phyloP scores from a whole-genome alignment of 805 yeast species.

The Crinitomyces ghanaensis region DNA sequence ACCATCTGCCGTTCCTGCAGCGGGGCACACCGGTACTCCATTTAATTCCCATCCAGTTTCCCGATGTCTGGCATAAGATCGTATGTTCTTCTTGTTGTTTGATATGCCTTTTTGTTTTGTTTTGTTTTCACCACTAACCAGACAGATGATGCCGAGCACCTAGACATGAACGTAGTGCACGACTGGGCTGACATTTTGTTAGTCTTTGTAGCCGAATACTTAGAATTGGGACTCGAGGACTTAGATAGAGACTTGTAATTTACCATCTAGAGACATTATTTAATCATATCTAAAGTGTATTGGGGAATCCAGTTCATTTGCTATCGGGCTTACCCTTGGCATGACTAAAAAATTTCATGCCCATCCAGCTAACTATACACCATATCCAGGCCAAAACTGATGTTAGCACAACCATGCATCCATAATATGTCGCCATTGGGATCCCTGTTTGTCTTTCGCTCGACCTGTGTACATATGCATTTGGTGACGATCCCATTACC shows the following conservation, averaged over 20 bases:
- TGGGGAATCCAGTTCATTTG: not conserved
- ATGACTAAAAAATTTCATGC: constrained; percentile 69
- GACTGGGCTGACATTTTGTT: constrained; percentile 37
- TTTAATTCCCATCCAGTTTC: constrained; percentile 42
- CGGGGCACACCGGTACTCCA: constrained; percentile 40
- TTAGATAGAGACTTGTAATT: not conserved
- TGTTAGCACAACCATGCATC: constrained; percentile 24
- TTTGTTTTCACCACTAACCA: not conserved
- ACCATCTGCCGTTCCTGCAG: constrained; percentile 40
- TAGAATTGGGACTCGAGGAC: constrained; percentile 14
- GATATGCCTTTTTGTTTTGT: not conserved
- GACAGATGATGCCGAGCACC: constrained; percentile 33
- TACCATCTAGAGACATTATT: not conserved
- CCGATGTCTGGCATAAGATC: constrained; percentile 41
- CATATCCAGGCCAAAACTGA: constrained; percentile 46
- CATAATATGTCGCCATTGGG: constrained; percentile 31
- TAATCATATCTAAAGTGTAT: not conserved
- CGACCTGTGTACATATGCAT: no score
- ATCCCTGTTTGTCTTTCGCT: no score
- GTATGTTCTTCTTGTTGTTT: no score
- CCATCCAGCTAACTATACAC: constrained; percentile 68
- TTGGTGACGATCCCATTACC: no score
- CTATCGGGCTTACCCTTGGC: constrained; percentile 33
- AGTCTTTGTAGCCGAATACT: constrained; percentile 28
- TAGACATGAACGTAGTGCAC: constrained; percentile 30